Conservation (phyloP, 495 filamentous ascomycete species). For the Trichodelitschia bisporula region DNA sequence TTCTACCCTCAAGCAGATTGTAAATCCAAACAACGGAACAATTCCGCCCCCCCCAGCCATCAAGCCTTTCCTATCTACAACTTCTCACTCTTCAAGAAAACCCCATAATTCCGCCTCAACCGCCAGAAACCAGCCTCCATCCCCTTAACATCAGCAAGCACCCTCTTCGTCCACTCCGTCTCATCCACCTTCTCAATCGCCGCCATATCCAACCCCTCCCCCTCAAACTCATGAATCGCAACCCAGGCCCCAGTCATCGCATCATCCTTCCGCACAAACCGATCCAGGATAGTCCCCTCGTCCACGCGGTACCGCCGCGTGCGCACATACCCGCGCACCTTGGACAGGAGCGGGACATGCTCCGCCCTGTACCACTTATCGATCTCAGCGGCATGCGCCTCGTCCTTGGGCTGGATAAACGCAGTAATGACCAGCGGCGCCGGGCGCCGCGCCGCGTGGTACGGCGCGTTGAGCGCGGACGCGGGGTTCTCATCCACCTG, state of each 20-base stretch:
- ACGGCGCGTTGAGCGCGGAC: neutral
- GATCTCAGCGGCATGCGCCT: constrained; percentile 2
- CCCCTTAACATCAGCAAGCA: constrained; percentile 3
- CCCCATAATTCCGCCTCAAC: constrained; percentile 10
- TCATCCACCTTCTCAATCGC: constrained; percentile 2
- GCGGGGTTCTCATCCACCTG: constrained; percentile 2
- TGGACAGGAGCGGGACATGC: constrained; percentile 2
- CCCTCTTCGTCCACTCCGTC: constrained; percentile 6
- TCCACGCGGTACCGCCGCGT: constrained; percentile 3
- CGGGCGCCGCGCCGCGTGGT: neutral
- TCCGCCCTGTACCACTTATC: constrained; percentile 5
- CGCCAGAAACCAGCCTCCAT: constrained; percentile 7
- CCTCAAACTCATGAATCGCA: constrained; percentile 7
- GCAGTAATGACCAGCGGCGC: constrained; percentile 2
- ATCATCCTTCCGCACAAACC: constrained; percentile 4
- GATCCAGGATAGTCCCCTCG: constrained; percentile 4
- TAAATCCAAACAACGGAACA: no score
- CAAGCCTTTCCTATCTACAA: no score
- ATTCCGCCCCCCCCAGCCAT: no score
- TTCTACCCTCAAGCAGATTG: no score
- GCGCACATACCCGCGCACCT: constrained; percentile 1
- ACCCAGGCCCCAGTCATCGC: constrained; percentile 3
- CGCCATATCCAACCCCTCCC: constrained; percentile 3
- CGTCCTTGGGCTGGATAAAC: constrained; percentile 2
- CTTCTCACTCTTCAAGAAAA: no score